Percentiles rank a stretch among this genome's conserved stretches.
These are phyloP conservation scores for Entomortierella beljakovae DNA, from an alignment of 192 early-diverging fungal species.

Conservation along the genomic window DNA sequence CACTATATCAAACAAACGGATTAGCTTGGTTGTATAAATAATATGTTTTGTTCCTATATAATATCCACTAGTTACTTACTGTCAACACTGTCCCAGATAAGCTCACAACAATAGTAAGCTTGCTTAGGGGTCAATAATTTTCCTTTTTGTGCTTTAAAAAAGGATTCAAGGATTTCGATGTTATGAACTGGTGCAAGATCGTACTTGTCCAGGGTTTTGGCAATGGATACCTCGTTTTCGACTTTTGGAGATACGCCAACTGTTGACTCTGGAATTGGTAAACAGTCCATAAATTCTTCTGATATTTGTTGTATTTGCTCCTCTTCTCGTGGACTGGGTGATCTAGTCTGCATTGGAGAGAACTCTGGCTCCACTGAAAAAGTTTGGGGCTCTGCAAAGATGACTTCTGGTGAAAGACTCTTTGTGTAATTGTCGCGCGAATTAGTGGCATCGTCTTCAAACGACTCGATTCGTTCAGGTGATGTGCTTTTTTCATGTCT, in stretches of 20 bases:
- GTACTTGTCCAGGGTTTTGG: not conserved
- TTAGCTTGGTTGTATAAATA: too few relatives aligned
- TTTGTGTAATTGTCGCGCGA: not conserved
- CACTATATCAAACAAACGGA: too few relatives aligned
- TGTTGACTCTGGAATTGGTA: too few relatives aligned
- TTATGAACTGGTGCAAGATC: conserved; percentile 3
- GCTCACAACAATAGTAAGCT: conserved; percentile 21
- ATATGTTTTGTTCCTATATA: too few relatives aligned
- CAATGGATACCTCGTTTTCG: not conserved
- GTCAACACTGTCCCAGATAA: conserved; percentile 10
- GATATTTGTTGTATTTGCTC: not conserved
- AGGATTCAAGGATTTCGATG: conserved; percentile 22
- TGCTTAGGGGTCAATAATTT: conserved; percentile 23
- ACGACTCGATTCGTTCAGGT: not conserved
- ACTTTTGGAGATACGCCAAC: conserved; percentile 18
- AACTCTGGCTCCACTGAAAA: conserved; percentile 9
- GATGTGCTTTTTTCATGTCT: not conserved
- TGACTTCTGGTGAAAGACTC: conserved; percentile 16
- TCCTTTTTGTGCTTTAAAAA: conserved; percentile 25
- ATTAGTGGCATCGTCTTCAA: not conserved
- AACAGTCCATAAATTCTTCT: conserved; percentile 29
- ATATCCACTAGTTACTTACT: conserved; percentile 8
- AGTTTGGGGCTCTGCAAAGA: not conserved
- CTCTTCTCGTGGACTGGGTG: not conserved
- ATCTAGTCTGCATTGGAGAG: conserved; percentile 27